Base-by-base conservation (phyloP, 345 rosid genomes). In the Psidium guajava region DNA sequence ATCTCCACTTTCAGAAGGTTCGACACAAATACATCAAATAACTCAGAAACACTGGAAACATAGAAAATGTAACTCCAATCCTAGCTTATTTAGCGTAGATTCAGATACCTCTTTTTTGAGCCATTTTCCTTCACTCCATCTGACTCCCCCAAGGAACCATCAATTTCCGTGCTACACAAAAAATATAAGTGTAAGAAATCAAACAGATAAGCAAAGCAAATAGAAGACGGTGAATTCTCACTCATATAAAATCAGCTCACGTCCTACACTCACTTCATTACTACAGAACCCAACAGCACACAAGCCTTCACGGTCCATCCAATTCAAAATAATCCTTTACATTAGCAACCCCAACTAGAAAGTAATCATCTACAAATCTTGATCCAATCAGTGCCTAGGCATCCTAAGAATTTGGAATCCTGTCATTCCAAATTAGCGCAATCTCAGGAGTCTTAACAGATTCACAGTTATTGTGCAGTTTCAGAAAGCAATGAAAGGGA, bases 31-130 rank as follows among this genome's bases (percentile, higher is more conserved):
- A 13, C 50, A n/a, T 18, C 16, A 44, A 40, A 42, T 84, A 13
- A 52, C 85, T 44, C n/a, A 1, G 28, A 53, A 69, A 84, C 69
- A 69, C 57, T 61, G 25, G 80, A 50, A 52, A 69, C 16, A 40
- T 18, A 80, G 49, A 84, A 84, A 32, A 61, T 13, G n/a, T 49
- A 3, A 52, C 10, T 82, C 59, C 42, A 28, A 56, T 32, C 25
- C 36, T 36, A 6, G 2, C 28, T 52, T 54, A 52, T 53, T 5
- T 49, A 84, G 28, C 77, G 83, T 27, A 87, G 82, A 25, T 42
- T 75, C 64, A 86, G 10, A 81, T 89, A 96, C 99, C 98, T 93
- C 92, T 96, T 96, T 90, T 92, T 95, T 54, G 97, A 92, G 85
- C 92, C 92, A 88, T 90, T 88, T 86, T 95, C 98, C 92, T 95